Evolutionary conservation across 768 basidiomycete species (phyloP), one percentile per base, ranked within the genome.

Genomic region (Auricularia heimuer): DNA sequence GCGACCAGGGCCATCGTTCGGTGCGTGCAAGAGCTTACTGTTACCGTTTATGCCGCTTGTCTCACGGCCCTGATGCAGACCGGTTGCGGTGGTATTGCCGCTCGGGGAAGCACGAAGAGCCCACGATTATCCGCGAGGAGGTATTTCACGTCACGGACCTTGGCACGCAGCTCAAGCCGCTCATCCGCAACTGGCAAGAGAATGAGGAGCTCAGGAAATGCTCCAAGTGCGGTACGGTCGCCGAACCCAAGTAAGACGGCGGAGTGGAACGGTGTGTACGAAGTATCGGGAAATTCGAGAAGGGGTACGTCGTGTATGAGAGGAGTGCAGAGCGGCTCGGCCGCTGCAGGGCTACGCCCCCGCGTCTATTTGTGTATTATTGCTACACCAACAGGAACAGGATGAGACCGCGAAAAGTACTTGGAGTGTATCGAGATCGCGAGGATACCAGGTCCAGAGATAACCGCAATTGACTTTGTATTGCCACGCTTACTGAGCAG

Each of bases 61-160:
- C 51, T 65, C 21, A 47, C 62, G 29, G 36, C 33, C 21, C 39
- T 36, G 6, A n/a, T 44, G 10, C 69, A 97, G 95, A 99, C 73
- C 87, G 87, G 1, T 80, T 98, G 34, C 85, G 92, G 29, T 98
- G 96, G 94, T 97, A 94, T 75, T 98, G 94, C 75, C 84, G 79
- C 21, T 82, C 86, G 3, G 70, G 77, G 0, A 74, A 73, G 2
- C 93, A 95, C 75, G 65, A 74, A 29, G 75, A 76, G 51, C 89
- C 92, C 0, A 86, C 85, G n/a, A 78, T 92, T 67, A 89, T 94
- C 69, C 81, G 87, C 68, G 90, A 95, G 76, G 92, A 92, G 66
- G 77, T 81, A 0, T 93, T 98, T 73, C 92, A 94, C 72, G 89
- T 90, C 67, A 88, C 86, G 0, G 93, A 98, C 71, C 83, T 98